Base-by-base conservation (phyloP, 495 filamentous ascomycete species). In the Hyaloscypha variabilis region DNA sequence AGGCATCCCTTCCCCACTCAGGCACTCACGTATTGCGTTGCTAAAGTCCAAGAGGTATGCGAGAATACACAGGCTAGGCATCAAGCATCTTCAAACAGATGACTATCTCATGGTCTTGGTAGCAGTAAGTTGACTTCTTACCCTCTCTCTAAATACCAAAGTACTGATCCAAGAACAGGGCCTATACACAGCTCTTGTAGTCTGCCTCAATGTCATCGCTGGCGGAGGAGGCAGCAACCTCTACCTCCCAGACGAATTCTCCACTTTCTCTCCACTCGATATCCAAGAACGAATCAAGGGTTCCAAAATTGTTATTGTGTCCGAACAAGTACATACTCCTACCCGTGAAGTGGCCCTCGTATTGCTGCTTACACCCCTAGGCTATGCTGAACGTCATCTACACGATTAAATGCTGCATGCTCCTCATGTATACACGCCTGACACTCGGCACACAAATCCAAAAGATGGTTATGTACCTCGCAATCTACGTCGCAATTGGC, bases 401-500 rank as follows among this genome's bases (percentile, higher is more conserved):
- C 68, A 70, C 73, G 1, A 75, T 83, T 58, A 85, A 85, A 72
- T 70, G 68, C n/a, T 84, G 79, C 69, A 78, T 85, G 75, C 75
- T 85, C 8, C 71, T 83, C 56, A 76, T 85, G 69, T 85, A 82
- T 63, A 71, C 74, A 23, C 77, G 80, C 13, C 67, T 83, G 6
- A 79, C 82, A 58, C 75, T 68, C 1, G 74, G 76, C 28, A 71
- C 77, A 8, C 60, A 66, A 39, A 52, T 72, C 8, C 77, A 80
- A 60, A 34, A 67, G 31, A 55, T 76, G 56, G 75, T 80, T 50
- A 63, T 67, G 6, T 64, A 67, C 17, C 74, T 78, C 31, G 71
- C 72, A 2, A 67, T 54, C 29, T 79, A 79, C 63, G 68, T 78
- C 51, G 59, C 46, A 13, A 21, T 64, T 5, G 77, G 77, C 21